A percentile compares a stretch with the other conserved stretches of the same genome.
These are phyloP conservation scores for Chytriomyces hyalinus DNA, from an alignment of 192 early-diverging fungal genomes.

Conservation along the genomic window DNA sequence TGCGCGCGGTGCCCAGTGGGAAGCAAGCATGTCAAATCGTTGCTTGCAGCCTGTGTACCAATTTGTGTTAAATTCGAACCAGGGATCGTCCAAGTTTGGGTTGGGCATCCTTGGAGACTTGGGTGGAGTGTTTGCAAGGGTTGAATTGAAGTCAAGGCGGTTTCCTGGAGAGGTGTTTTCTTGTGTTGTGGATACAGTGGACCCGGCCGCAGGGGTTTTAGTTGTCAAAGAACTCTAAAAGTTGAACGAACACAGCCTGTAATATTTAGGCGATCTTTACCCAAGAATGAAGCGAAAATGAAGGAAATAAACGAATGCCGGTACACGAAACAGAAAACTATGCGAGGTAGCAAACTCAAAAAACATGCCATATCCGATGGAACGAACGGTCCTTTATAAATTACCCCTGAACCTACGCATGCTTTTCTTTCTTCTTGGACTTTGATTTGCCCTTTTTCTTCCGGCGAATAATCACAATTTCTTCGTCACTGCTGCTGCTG, in stretches of 20 bases:
- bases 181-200: slow-evolving; percentile 37
- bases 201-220: slow-evolving; percentile 28
- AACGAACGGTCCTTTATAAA: too few relatives aligned
- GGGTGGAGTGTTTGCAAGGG: slow-evolving; percentile 26
- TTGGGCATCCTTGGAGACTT: slow-evolving; percentile 33
- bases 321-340: neutral
- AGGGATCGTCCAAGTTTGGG: neutral
- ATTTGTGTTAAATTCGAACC: neutral
- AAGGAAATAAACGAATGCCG: neutral
- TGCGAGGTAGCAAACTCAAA: too few relatives aligned
- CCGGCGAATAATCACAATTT: slow-evolving; percentile 10
- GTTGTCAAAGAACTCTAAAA: slow-evolving; percentile 23
- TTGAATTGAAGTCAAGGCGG: slow-evolving; percentile 8
- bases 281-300: neutral
- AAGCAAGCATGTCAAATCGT: neutral
- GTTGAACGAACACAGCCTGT: neutral
- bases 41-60: slow-evolving; percentile 21
- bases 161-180: slow-evolving; percentile 5
- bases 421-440: slow-evolving; percentile 3
- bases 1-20: neutral
- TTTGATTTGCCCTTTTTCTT: slow-evolving; percentile 17
- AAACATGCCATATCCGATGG: too few relatives aligned
- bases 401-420: too few relatives aligned
- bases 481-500: slow-evolving; percentile 13
- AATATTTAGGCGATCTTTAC: neutral